phyloP scores from a whole-genome alignment of 208 protist genomes.

The Trypanosoma congolense region DNA sequence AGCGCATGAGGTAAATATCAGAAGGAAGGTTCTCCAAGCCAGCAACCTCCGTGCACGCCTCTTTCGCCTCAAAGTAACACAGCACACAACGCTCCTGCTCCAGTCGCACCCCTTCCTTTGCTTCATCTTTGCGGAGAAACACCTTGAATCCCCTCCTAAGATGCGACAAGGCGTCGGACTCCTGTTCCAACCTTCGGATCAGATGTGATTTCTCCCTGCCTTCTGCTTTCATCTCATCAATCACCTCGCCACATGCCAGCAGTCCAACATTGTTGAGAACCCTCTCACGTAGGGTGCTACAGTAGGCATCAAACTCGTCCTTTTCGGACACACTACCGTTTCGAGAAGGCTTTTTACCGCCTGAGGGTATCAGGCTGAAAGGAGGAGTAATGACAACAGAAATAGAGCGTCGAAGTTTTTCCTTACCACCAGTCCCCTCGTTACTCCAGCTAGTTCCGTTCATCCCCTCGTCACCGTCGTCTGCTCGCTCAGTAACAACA shows the following conservation, averaged over 20 bases:
- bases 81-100: constrained; percentile 38
- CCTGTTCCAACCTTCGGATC: background rate
- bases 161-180: constrained; percentile 13
- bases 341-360: no score
- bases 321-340: no score
- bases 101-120: constrained; percentile 24
- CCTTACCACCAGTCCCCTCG: constrained; percentile 15
- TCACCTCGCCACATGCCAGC: constrained; percentile 11
- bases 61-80: constrained; percentile 58
- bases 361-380: background rate
- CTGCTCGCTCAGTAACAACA: constrained; percentile 37
- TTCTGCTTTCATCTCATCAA: constrained; percentile 2
- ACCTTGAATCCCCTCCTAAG: constrained; percentile 11
- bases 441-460: constrained; percentile 4
- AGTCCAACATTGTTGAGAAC: constrained; percentile 17
- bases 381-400: constrained; percentile 32
- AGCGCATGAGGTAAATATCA: constrained; percentile 89
- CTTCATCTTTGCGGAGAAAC: constrained; percentile 4
- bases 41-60: constrained; percentile 25
- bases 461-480: constrained; percentile 9
- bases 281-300: constrained; percentile 4
- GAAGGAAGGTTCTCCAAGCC: constrained; percentile 45
- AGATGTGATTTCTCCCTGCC: constrained; percentile 8
- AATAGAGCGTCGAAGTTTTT: constrained; percentile 31
- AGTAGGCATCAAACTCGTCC: constrained; percentile 9